Conservation (phyloP, 805 yeast genomes). For the Candida parachauliodes region DNA sequence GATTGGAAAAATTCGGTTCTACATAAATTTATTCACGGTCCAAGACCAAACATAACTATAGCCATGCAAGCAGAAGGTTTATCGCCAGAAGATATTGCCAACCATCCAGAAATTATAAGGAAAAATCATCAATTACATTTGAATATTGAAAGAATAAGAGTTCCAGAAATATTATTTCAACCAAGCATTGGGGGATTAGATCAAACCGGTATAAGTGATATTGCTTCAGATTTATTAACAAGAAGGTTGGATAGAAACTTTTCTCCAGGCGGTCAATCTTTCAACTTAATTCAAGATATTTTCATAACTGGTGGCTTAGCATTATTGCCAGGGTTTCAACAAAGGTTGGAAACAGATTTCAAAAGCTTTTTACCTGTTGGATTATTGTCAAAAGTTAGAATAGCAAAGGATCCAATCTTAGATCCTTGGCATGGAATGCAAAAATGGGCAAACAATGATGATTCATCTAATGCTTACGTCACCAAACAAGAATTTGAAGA, state of each 20-base stretch:
- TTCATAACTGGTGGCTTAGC: constrained; percentile 88
- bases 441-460: constrained; percentile 54
- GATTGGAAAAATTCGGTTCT: constrained; percentile 81
- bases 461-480: constrained; percentile 46
- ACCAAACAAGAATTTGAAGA: constrained; percentile 78
- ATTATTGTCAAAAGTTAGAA: constrained; percentile 54
- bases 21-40: constrained; percentile 87
- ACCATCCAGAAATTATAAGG: constrained; percentile 63
- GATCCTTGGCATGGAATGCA: constrained; percentile 98
- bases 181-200: constrained; percentile 94
- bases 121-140: constrained; percentile 88
- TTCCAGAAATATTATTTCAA: constrained; percentile 89
- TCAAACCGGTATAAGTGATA: constrained; percentile 89
- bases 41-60: constrained; percentile 70
- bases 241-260: constrained; percentile 59
- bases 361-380: constrained; percentile 67
- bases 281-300: constrained; percentile 56
- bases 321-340: constrained; percentile 57
- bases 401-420: constrained; percentile 62
- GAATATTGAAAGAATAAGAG: constrained; percentile 85
- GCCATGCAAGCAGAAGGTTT: constrained; percentile 41
- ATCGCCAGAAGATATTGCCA: constrained; percentile 41
- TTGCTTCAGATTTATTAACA: constrained; percentile 61
- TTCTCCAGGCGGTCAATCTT: constrained; percentile 49
- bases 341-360: constrained; percentile 68